These are phyloP conservation scores for Annona squamosa DNA, from an alignment of 164 flowering plant species.

Conservation along the genomic window DNA sequence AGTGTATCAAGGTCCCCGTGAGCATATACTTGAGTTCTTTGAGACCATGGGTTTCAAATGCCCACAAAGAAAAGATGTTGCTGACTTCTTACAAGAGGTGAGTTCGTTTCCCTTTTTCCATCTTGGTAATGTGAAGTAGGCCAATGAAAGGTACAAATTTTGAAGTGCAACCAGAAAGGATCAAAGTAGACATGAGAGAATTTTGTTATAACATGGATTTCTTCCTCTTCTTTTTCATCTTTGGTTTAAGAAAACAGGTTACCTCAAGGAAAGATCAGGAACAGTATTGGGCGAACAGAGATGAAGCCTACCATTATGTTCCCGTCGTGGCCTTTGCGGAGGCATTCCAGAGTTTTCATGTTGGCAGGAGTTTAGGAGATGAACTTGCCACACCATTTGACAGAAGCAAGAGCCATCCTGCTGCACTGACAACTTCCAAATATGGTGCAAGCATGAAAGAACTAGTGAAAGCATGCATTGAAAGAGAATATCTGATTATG, in stretches of 20 bases:
- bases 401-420: constrained; percentile 49
- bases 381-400: constrained; percentile 51
- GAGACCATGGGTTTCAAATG: constrained; percentile 15
- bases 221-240: neutral
- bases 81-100: constrained; percentile 27
- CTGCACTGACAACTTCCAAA: constrained; percentile 38
- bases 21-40: constrained; percentile 18
- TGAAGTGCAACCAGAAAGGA: neutral
- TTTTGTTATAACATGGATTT: neutral
- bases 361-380: constrained; percentile 35
- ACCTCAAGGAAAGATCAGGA: constrained; percentile 69
- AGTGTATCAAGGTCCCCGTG: constrained; percentile 49
- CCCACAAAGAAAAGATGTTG: constrained; percentile 14
- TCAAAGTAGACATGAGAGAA: too few species aligned
- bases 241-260: constrained; percentile 28
- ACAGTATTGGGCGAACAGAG: constrained; percentile 48
- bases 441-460: constrained; percentile 54
- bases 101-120: constrained; percentile 1
- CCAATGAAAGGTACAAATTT: neutral
- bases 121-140: neutral
- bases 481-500: constrained; percentile 58
- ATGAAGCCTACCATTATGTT: constrained; percentile 42
- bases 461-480: constrained; percentile 41
- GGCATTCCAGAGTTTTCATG: constrained; percentile 49
- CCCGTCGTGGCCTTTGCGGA: constrained; percentile 42